Evolutionary conservation across 2,329 filamentous ascomycete genomes (phyloP).

Genomic region (Aurifilum marmelostoma): DNA sequence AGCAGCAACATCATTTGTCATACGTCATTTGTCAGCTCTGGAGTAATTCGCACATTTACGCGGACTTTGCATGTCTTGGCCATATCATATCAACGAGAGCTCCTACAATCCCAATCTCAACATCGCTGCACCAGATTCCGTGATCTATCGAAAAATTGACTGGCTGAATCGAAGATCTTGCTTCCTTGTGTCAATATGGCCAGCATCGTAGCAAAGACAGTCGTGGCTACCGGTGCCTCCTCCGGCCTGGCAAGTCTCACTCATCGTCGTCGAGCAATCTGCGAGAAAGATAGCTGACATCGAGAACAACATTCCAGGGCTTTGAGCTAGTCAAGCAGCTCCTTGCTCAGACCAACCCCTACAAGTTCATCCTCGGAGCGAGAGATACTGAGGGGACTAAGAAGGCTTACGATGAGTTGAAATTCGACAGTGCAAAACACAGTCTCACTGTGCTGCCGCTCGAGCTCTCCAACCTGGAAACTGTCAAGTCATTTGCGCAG

Average conservation of each 20-base stretch:
- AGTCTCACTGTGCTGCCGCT: constrained; percentile 51
- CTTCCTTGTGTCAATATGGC: constrained; percentile 11
- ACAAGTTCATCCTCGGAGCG: constrained; percentile 54
- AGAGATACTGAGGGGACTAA: constrained; percentile 47
- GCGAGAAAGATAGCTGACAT: too few species aligned
- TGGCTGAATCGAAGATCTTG: background rate
- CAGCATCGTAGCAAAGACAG: constrained; percentile 46
- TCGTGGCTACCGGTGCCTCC: constrained; percentile 54
- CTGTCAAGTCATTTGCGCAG: constrained; percentile 51
- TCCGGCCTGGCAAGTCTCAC: constrained; percentile 49
- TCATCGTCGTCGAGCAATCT: background rate
- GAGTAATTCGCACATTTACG: constrained; percentile 1
- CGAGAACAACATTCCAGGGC: constrained; percentile 43
- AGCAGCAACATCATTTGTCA: background rate
- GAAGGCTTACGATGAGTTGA: constrained; percentile 46
- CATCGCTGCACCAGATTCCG: background rate
- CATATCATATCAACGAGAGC: background rate
- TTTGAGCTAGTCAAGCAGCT: constrained; percentile 58
- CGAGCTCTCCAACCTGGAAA: constrained; percentile 49
- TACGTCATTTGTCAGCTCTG: constrained; percentile 10
- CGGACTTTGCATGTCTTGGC: background rate
- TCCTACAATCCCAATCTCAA: background rate
- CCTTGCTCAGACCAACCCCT: constrained; percentile 48
- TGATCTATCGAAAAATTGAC: background rate
- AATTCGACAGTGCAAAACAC: constrained; percentile 46